Evolutionary conservation across 176 grass and related monocot genomes (phyloP).

Genomic region (Rhipidocladum racemiflorum): DNA sequence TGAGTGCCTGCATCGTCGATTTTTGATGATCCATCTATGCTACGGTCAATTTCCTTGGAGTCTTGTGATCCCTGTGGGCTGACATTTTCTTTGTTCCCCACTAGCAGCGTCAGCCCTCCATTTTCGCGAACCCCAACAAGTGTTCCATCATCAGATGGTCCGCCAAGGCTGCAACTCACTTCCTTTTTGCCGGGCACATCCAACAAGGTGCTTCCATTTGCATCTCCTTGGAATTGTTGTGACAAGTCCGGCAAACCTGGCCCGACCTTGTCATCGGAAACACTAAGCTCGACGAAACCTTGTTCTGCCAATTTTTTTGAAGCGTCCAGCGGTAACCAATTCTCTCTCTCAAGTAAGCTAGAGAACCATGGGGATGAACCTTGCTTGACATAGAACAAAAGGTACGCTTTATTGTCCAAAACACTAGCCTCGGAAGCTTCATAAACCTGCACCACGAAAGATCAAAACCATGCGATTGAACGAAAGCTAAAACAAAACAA

Average conservation of each 20-base stretch:
- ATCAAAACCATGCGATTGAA: background rate
- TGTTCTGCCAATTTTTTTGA: background rate
- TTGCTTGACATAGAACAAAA: conserved; percentile 62
- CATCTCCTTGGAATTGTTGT: conserved; percentile 5
- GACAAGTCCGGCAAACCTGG: background rate
- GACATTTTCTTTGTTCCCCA: background rate
- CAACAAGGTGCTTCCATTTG: background rate
- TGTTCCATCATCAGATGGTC: background rate
- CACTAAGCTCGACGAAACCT: background rate
- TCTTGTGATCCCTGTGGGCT: background rate
- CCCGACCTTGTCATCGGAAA: background rate
- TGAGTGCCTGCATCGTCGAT: background rate
- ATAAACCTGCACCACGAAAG: conserved; percentile 28
- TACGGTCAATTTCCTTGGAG: background rate
- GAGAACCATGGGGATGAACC: conserved; percentile 57
- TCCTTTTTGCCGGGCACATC: background rate
- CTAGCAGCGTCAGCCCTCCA: background rate
- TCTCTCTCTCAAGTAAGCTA: conserved; percentile 39
- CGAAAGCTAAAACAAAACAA: background rate
- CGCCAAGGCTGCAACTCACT: background rate
- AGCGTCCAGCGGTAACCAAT: background rate
- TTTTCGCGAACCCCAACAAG: background rate
- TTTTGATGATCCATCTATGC: background rate
- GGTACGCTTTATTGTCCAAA: conserved; percentile 36
- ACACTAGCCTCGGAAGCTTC: conserved; percentile 9